Conservation (phyloP, 1,139 yeast species). For the Blastobotrys elegans region DNA sequence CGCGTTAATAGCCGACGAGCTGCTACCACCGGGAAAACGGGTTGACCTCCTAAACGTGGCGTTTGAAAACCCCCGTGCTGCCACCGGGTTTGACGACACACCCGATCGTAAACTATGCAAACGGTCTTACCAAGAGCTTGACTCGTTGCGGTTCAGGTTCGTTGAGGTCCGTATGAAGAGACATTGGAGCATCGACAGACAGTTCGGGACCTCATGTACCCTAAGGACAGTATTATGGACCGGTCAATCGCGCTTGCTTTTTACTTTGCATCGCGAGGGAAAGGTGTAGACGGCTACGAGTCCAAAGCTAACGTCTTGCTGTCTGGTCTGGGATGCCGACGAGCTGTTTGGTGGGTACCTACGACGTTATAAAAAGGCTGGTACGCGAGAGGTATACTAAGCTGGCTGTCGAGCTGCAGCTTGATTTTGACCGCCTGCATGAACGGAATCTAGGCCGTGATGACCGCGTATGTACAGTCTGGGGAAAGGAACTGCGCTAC, state of each 20-base stretch:
- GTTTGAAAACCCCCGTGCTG: slow-evolving; percentile 84
- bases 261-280: slow-evolving; percentile 75
- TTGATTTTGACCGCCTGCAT: slow-evolving; percentile 70
- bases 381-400: slow-evolving; percentile 30
- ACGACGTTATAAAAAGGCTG: slow-evolving; percentile 50
- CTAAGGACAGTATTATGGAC: slow-evolving; percentile 91
- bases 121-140: slow-evolving; percentile 52
- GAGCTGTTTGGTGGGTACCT: slow-evolving; percentile 93
- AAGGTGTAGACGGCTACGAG: slow-evolving; percentile 32
- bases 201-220: slow-evolving; percentile 68
- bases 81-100: slow-evolving; percentile 44
- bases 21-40: slow-evolving; percentile 30
- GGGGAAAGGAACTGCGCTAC: slow-evolving; percentile 90
- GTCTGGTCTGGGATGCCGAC: slow-evolving; percentile 97
- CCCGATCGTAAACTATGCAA: slow-evolving; percentile 80
- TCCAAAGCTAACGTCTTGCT: slow-evolving; percentile 66
- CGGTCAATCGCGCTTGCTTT: slow-evolving; percentile 91
- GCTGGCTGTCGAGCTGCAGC: slow-evolving; percentile 51
- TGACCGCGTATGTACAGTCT: slow-evolving; percentile 75
- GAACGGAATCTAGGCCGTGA: slow-evolving; percentile 83
- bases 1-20: slow-evolving; percentile 41
- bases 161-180: slow-evolving; percentile 63
- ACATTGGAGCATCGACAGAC: slow-evolving; percentile 49
- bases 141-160: slow-evolving; percentile 38
- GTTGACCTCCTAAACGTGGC: slow-evolving; percentile 91